phyloP scores from a whole-genome alignment of 306 rosid species.

The Macrotyloma uniflorum region DNA sequence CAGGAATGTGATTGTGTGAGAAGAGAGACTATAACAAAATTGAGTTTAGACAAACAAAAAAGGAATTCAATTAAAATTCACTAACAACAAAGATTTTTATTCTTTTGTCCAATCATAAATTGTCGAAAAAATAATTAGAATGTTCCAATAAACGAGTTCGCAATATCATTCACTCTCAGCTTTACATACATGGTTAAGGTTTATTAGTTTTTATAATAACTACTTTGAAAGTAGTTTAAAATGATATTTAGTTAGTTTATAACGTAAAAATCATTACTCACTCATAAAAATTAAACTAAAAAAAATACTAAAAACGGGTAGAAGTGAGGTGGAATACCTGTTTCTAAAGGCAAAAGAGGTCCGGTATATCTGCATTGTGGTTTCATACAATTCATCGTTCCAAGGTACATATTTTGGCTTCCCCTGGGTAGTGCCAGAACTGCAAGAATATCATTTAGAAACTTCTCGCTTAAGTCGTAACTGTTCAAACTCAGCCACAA shows the following conservation, averaged over 20 bases:
- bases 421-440: constrained; percentile 98
- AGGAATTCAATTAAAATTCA: neutral
- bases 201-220: neutral
- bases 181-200: neutral
- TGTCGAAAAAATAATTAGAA: neutral
- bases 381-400: constrained; percentile 82
- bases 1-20: constrained; percentile 12
- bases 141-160: neutral
- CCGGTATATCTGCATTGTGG: constrained; percentile 76
- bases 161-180: neutral
- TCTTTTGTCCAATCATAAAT: neutral
- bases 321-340: constrained; percentile 51
- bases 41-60: neutral
- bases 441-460: constrained; percentile 45
- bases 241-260: neutral
- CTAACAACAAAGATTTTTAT: neutral
- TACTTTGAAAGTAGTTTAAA: no score
- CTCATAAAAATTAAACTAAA: neutral
- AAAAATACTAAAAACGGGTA: neutral
- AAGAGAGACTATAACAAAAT: neutral
- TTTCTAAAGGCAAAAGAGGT: constrained; percentile 94
- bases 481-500: neutral
- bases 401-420: constrained; percentile 88
- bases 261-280: neutral
- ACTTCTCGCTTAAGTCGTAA: neutral